Base-by-base conservation (phyloP, 2,329 filamentous ascomycete species). In the Berkeleyomyces rouxiae region DNA sequence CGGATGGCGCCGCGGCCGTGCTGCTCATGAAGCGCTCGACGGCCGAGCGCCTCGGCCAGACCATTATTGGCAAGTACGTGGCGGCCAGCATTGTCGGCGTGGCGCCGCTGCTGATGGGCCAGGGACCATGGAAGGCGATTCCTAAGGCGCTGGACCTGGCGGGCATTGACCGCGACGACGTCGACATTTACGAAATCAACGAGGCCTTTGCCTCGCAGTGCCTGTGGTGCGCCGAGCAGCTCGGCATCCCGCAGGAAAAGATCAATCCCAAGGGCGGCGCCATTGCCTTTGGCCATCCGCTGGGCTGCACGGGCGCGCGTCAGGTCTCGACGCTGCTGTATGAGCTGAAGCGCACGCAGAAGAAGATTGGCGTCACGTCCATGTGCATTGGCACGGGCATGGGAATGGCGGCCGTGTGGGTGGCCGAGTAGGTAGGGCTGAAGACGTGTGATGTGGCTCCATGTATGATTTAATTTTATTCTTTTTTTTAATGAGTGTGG, bases 171-270 rank as follows among this genome's bases (percentile, higher is more conserved):
- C 89, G 86, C 74, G 86, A 95, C 63, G 92, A 97, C 68, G 90
- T 99, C 39, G 93, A 97, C 72, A 92, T 97, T 71, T 97, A 83
- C 71, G 93, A 99, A 82, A 96, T 99, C 81, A 99, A 99, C 79
- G 93, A 99, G 82, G 93, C 93, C 0, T 99, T 99, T 74, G 93
- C 93, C 40, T 88, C 84, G 67, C 92, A 97, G 80, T 96, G 90
- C 74, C 75, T 97, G 67, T 97, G 88, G 87, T 96, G 90, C 74
- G 83, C 88, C 66, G 88, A 93, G 70, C 85, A 96, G 78, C 82
- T 99, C 31, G 86, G 86, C 53, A 76, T 99, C 37, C 87, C 90
- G 61, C 72, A 79, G 65, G 85, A 88, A 67, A 97, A 96, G 82
- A 84, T 99, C 71, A 97, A 97, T 78, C 92, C 92, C 69, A 96